These are phyloP conservation scores for Neospora caninum DNA, from an alignment of 169 alveolate genomes.

Conservation along the genomic window DNA sequence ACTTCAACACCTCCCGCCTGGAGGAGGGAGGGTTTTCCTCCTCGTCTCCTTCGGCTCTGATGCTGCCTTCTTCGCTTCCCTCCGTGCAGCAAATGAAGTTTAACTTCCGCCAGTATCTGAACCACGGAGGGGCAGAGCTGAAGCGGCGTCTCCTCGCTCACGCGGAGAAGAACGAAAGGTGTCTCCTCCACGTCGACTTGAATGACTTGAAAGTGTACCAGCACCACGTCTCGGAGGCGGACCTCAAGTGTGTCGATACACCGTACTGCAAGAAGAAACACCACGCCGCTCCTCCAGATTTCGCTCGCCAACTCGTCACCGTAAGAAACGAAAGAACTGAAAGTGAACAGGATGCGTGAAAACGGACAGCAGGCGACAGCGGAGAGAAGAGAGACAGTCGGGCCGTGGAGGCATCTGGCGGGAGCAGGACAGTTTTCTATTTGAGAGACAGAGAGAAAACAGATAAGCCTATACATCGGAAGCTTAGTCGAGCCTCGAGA, in stretches of 20 bases:
- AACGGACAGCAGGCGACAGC: background rate
- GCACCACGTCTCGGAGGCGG: constrained; percentile 61
- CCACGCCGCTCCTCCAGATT: constrained; percentile 69
- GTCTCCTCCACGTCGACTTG: constrained; percentile 56
- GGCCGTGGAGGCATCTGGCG: no score
- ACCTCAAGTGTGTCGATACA: constrained; percentile 63
- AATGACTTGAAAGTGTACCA: constrained; percentile 55
- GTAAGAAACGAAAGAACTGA: background rate
- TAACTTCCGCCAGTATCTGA: constrained; percentile 67
- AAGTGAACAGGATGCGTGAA: background rate
- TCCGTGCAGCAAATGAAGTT: constrained; percentile 61
- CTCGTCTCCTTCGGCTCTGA: constrained; percentile 4
- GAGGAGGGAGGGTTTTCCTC: constrained; percentile 38
- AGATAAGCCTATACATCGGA: no score
- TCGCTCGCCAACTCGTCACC: constrained; percentile 60
- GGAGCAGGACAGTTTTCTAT: no score
- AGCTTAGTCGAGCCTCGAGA: no score
- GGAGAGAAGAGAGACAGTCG: no score
- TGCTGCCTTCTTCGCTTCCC: constrained; percentile 59
- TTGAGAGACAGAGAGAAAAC: no score
- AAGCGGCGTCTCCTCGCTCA: constrained; percentile 58
- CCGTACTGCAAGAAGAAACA: constrained; percentile 63
- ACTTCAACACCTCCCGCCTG: constrained; percentile 13
- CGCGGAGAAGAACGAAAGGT: constrained; percentile 48
- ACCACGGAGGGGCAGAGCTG: constrained; percentile 63